These are phyloP conservation scores for Candida sphagnicola DNA, from an alignment of 805 yeast species.

Conservation along the genomic window DNA sequence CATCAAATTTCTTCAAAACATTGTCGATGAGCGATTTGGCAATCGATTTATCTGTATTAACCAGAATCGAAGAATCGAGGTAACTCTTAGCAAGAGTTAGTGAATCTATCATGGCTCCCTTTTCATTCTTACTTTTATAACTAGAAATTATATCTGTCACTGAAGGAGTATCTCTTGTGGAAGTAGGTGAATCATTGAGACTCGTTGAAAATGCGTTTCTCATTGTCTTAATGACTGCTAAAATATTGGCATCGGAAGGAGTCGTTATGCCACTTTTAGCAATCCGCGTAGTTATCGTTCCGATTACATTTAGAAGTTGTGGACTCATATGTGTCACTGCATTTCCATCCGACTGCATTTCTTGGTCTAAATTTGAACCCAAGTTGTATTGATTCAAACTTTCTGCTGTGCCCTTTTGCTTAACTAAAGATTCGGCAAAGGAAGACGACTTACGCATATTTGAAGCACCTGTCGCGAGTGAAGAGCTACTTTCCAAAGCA, in stretches of 20 bases:
- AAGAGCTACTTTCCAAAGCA: background rate
- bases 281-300: conserved; percentile 29
- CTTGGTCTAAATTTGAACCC: conserved; percentile 18
- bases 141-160: conserved; percentile 17
- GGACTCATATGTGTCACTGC: conserved; percentile 15
- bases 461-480: background rate
- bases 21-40: conserved; percentile 22
- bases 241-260: conserved; percentile 22
- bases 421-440: background rate
- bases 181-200: conserved; percentile 8
- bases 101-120: conserved; percentile 22
- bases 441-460: background rate
- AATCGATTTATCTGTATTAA: conserved; percentile 10
- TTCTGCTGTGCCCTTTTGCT: background rate
- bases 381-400: background rate
- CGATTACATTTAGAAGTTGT: conserved; percentile 30
- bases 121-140: conserved; percentile 19
- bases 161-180: conserved; percentile 11
- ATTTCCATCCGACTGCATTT: conserved; percentile 13
- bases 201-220: conserved; percentile 26
- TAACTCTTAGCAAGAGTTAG: conserved; percentile 28
- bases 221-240: conserved; percentile 38
- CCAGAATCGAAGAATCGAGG: conserved; percentile 15
- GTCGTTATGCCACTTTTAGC: conserved; percentile 16
- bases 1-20: conserved; percentile 16